A percentile compares a stretch with the other conserved stretches of the same genome.
Conservation (phyloP, 768 basidiomycete genomes). For the Tylopilus rubrobrunneus region DNA sequence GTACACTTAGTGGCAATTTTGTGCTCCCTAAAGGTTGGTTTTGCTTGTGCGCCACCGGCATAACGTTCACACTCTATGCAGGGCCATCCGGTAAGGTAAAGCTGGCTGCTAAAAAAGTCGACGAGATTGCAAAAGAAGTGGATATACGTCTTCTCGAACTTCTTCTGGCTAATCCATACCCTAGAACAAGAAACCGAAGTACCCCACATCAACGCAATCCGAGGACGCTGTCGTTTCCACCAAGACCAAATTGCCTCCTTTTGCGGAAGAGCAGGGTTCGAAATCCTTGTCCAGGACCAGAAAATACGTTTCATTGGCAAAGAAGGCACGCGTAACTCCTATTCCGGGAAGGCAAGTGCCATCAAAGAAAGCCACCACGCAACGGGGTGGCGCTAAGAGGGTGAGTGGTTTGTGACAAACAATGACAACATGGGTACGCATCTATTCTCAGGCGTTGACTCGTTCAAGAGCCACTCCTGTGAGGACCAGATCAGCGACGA, state of each 20-base stretch:
- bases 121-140: conserved; percentile 16
- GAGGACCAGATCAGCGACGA: conserved; percentile 1
- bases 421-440: not conserved
- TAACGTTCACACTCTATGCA: not conserved
- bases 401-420: conserved; percentile 2
- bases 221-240: not conserved
- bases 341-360: conserved; percentile 7
- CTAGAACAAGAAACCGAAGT: conserved; percentile 17
- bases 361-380: conserved; percentile 3
- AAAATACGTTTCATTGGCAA: conserved; percentile 25
- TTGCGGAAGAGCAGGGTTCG: not conserved
- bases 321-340: conserved; percentile 18
- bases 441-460: conserved; percentile 2
- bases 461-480: not conserved
- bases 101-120: conserved; percentile 14
- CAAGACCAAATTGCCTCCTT: not conserved
- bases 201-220: not conserved
- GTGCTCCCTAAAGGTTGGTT: conserved; percentile 50
- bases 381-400: conserved; percentile 3
- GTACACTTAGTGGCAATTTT: conserved; percentile 49
- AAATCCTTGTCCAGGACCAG: conserved; percentile 7
- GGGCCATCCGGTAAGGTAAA: conserved; percentile 29
- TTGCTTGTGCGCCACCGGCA: not conserved
- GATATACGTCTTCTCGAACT: not conserved
- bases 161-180: not conserved